phyloP scores from a whole-genome alignment of 257 asterid species.

The Ligustrum vulgare region DNA sequence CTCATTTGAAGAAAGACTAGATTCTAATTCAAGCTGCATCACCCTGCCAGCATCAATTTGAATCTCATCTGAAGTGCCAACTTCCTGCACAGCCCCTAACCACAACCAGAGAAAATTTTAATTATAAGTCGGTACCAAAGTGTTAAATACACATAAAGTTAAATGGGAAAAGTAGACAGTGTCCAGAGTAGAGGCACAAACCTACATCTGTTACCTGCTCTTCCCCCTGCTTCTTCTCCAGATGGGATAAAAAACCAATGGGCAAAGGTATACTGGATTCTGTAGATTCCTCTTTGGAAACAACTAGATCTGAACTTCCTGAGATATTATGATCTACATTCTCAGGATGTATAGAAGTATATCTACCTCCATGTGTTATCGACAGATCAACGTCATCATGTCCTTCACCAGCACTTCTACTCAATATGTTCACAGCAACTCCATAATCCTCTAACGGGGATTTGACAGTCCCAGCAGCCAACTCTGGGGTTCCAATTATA shows the following conservation, averaged over 20 bases:
- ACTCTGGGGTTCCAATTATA: conserved; percentile 33
- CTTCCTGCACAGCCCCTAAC: conserved; percentile 88
- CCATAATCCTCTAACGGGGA: conserved; percentile 41
- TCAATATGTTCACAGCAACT: conserved; percentile 18
- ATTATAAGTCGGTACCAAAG: conserved; percentile 33
- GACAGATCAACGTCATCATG: conserved; percentile 24
- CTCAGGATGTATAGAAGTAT: conserved; percentile 34
- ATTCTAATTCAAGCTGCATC: conserved; percentile 40
- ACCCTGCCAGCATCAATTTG: conserved; percentile 43
- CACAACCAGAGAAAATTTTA: conserved; percentile 42
- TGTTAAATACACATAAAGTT: conserved; percentile 2
- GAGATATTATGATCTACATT: conserved; percentile 30
- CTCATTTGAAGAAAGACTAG: conserved; percentile 34
- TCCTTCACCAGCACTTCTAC: conserved; percentile 24
- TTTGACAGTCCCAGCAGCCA: conserved; percentile 23
- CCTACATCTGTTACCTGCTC: conserved; percentile 99
- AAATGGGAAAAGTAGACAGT: conserved; percentile 23
- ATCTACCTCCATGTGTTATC: conserved; percentile 34
- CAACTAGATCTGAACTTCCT: conserved; percentile 27
- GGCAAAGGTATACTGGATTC: conserved; percentile 36
- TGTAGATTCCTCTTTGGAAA: conserved; percentile 33
- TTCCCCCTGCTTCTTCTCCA: conserved; percentile 41
- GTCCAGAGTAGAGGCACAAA: conserved; percentile 89
- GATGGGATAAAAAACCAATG: conserved; percentile 36
- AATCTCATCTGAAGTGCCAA: conserved; percentile 45